Conservation (phyloP, 2,329 filamentous ascomycete genomes). For the Beauveria asiatica region DNA sequence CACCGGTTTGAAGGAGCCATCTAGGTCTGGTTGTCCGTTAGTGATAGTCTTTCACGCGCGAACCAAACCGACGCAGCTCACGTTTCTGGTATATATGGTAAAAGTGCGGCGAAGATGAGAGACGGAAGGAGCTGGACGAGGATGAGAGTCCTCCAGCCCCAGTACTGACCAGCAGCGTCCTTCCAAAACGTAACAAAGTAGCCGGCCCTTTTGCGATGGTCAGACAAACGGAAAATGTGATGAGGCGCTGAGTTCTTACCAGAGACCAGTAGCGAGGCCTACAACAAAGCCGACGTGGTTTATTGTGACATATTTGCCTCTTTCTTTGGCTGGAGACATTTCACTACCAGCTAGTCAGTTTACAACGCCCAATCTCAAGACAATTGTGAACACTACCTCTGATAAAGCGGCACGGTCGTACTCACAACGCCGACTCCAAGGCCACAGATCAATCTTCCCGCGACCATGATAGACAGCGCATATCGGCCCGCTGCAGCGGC, state of each 20-base stretch:
- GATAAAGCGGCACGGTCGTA: slow-evolving; percentile 49
- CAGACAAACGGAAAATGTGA: too few species aligned
- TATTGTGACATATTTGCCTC: slow-evolving; percentile 48
- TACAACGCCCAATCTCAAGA: too few species aligned
- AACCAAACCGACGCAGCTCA: slow-evolving; percentile 21
- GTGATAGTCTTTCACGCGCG: neutral
- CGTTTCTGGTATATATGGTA: slow-evolving; percentile 48
- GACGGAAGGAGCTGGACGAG: slow-evolving; percentile 44
- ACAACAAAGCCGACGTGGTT: slow-evolving; percentile 51
- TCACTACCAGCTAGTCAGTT: slow-evolving; percentile 30
- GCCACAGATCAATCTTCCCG: slow-evolving; percentile 43
- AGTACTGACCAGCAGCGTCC: slow-evolving; percentile 29
- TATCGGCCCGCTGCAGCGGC: slow-evolving; percentile 31
- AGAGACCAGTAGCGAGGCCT: slow-evolving; percentile 45
- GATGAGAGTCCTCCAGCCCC: slow-evolving; percentile 46
- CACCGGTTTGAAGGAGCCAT: slow-evolving; percentile 47
- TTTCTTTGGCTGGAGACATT: slow-evolving; percentile 42
- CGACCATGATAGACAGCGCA: slow-evolving; percentile 39
- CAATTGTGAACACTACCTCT: slow-evolving; percentile 30
- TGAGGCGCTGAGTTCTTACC: slow-evolving; percentile 27
- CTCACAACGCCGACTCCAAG: slow-evolving; percentile 46
- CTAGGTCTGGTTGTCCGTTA: slow-evolving; percentile 30
- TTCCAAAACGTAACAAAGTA: slow-evolving; percentile 49
- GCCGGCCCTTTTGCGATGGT: slow-evolving; percentile 32
- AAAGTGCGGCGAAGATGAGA: slow-evolving; percentile 37